Conservation (phyloP, 495 filamentous ascomycete genomes). For the Aspergillus coremiiformis region DNA sequence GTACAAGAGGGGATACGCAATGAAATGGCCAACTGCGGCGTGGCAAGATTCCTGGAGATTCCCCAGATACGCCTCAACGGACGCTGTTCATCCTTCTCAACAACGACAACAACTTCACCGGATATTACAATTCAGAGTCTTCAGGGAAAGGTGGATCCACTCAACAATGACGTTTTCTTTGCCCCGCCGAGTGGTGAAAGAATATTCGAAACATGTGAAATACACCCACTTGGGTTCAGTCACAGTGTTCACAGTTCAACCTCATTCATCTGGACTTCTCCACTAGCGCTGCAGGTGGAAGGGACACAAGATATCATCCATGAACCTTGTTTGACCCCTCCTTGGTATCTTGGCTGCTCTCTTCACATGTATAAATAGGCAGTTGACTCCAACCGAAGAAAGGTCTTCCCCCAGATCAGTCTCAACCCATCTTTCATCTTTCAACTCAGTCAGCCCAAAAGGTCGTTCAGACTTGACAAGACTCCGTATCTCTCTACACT, state of each 20-base stretch:
- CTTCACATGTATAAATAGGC: constrained; percentile 29
- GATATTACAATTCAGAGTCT: background rate
- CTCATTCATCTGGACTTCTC: constrained; percentile 15
- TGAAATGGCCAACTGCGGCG: background rate
- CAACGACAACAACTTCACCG: constrained; percentile 5
- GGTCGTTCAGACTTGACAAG: background rate
- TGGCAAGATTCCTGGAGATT: background rate
- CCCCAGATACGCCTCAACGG: background rate
- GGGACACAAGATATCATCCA: constrained; percentile 20
- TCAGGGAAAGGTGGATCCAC: constrained; percentile 10
- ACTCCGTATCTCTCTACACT: background rate
- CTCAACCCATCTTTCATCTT: constrained; percentile 1
- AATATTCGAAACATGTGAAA: constrained; percentile 19
- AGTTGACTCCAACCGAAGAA: constrained; percentile 18
- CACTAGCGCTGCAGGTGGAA: constrained; percentile 15
- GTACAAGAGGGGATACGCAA: constrained; percentile 12
- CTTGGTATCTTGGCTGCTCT: constrained; percentile 16
- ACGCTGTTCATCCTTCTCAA: too few relatives aligned
- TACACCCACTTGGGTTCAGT: too few relatives aligned
- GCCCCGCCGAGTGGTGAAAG: constrained; percentile 9
- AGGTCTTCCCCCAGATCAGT: background rate
- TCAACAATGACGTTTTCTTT: constrained; percentile 16
- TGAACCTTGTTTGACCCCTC: constrained; percentile 24
- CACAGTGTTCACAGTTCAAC: too few relatives aligned
- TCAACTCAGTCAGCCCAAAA: background rate